These are phyloP conservation scores for Colletotrichum falcatum DNA, from an alignment of 2,329 filamentous ascomycete species.

Conservation along the genomic window DNA sequence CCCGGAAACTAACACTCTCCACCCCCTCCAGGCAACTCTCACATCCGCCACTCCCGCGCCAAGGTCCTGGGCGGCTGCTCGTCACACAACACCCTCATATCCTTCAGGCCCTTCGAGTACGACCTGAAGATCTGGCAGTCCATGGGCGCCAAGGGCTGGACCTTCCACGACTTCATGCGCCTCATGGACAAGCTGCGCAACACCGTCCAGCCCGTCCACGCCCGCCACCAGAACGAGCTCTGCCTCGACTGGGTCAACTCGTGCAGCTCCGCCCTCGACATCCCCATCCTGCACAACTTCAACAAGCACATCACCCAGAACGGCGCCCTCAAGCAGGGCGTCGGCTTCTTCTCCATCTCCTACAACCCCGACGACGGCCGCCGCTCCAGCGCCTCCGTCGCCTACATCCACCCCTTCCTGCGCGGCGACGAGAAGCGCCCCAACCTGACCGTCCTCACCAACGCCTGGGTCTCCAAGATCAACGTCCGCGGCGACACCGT, in stretches of 20 bases:
- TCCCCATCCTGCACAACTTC: constrained; percentile 87
- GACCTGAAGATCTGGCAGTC: constrained; percentile 88
- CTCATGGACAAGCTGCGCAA: constrained; percentile 87
- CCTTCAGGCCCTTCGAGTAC: constrained; percentile 90
- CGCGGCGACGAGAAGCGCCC: constrained; percentile 83
- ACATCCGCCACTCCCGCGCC: constrained; percentile 91
- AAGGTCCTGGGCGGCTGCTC: constrained; percentile 95
- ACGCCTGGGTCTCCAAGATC: constrained; percentile 87
- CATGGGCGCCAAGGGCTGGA: constrained; percentile 86
- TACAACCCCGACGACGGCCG: constrained; percentile 92
- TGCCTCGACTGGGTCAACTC: constrained; percentile 91
- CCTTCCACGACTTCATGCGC: constrained; percentile 85
- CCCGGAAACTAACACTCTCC: neutral
- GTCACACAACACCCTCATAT: constrained; percentile 94
- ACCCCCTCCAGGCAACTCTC: constrained; percentile 76
- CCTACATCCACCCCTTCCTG: constrained; percentile 93
- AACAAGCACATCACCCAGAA: constrained; percentile 83
- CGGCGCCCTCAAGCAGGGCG: constrained; percentile 79
- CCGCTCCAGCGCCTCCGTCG: constrained; percentile 87
- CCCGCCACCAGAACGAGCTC: constrained; percentile 87
- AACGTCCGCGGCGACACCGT: constrained; percentile 78
- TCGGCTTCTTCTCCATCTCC: constrained; percentile 91
- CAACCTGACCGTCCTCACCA: constrained; percentile 87
- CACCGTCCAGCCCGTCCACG: constrained; percentile 90
- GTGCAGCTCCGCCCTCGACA: constrained; percentile 81